Evolutionary conservation across 2,329 filamentous ascomycete species (phyloP).

Genomic region (Neonectria ditissima): DNA sequence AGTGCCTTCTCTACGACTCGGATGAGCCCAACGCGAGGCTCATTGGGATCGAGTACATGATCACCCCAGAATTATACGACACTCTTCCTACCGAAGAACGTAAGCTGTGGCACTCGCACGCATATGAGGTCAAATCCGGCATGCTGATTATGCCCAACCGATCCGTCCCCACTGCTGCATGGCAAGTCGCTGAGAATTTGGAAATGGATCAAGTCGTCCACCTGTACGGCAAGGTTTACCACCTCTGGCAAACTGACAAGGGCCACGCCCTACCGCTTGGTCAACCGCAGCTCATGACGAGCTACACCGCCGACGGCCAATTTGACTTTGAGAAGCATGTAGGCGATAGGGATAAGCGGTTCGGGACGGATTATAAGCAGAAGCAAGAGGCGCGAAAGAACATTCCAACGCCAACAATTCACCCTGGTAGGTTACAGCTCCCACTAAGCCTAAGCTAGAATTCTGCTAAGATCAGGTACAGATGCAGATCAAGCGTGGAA

Average conservation of each 20-base stretch:
- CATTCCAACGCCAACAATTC: conserved; percentile 56
- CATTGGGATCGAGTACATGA: conserved; percentile 91
- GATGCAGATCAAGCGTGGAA: conserved; percentile 44
- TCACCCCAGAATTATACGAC: conserved; percentile 75
- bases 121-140: conserved; percentile 80
- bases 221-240: conserved; percentile 86
- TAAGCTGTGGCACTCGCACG: conserved; percentile 82
- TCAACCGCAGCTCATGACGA: conserved; percentile 66
- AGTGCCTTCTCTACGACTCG: conserved; percentile 88
- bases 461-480: conserved; percentile 24
- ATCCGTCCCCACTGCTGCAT: conserved; percentile 68
- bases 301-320: conserved; percentile 62
- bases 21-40: conserved; percentile 74
- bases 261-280: conserved; percentile 70
- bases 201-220: conserved; percentile 83
- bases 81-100: conserved; percentile 75
- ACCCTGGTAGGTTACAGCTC: conserved; percentile 50
- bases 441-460: neutral
- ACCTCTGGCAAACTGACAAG: conserved; percentile 86
- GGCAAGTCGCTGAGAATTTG: conserved; percentile 81
- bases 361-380: conserved; percentile 58
- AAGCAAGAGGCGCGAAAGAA: conserved; percentile 59
- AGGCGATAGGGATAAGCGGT: conserved; percentile 58
- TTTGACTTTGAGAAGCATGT: conserved; percentile 60
- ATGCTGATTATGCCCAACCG: conserved; percentile 83